Conservation (phyloP, 805 yeast genomes). For the Saturnispora kantuleensis region DNA sequence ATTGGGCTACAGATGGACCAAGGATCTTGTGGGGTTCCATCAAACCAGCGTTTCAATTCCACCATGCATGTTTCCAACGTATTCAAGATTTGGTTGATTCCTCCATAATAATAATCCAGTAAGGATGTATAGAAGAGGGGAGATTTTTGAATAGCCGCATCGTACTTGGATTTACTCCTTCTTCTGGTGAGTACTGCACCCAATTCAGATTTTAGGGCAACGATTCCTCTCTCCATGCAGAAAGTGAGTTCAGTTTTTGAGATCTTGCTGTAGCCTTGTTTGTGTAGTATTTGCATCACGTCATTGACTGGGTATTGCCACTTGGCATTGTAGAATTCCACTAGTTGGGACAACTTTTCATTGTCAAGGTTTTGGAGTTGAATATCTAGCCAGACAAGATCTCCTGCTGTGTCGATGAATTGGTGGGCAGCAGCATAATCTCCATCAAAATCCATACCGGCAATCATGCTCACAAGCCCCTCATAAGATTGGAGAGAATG, state of each 20-base stretch:
- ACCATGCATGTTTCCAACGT: slow-evolving; percentile 32
- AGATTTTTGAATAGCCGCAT: slow-evolving; percentile 22
- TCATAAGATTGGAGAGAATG: slow-evolving; percentile 47
- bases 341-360: slow-evolving; percentile 5
- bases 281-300: slow-evolving; percentile 30
- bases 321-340: slow-evolving; percentile 20
- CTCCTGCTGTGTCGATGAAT: slow-evolving; percentile 56
- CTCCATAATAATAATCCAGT: slow-evolving; percentile 44
- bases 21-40: slow-evolving; percentile 17
- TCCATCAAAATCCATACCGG: slow-evolving; percentile 46
- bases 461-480: slow-evolving; percentile 44
- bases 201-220: slow-evolving; percentile 41
- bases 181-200: slow-evolving; percentile 10
- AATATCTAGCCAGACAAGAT: slow-evolving; percentile 38
- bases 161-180: slow-evolving; percentile 7
- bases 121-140: slow-evolving; percentile 35
- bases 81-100: slow-evolving; percentile 36
- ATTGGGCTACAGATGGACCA: slow-evolving; percentile 28
- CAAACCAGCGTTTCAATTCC: slow-evolving; percentile 34
- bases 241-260: slow-evolving; percentile 28
- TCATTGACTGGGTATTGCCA: slow-evolving; percentile 39
- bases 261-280: slow-evolving; percentile 29
- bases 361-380: slow-evolving; percentile 24
- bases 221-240: slow-evolving; percentile 48
- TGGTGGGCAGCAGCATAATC: slow-evolving; percentile 40